Evolutionary conservation across 768 basidiomycete species (phyloP).

Genomic region (Pleurotus tuoliensis): DNA sequence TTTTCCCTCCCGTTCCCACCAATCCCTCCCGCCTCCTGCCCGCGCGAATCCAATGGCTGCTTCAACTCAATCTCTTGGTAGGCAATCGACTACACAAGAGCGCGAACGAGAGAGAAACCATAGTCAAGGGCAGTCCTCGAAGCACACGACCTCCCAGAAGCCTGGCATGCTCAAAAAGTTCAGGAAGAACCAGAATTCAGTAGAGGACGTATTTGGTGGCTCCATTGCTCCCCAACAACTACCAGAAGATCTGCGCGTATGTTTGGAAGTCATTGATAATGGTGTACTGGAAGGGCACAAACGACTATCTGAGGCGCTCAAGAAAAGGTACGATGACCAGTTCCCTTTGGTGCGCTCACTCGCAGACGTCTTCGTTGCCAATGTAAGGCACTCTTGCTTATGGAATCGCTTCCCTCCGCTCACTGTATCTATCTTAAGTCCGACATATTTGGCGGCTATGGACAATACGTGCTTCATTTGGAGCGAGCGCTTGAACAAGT

Average conservation of each 20-base stretch:
- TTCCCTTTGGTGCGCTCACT: slow-evolving; percentile 90
- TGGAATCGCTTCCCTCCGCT: no score
- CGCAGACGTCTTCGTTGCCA: slow-evolving; percentile 93
- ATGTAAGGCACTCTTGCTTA: slow-evolving; percentile 49
- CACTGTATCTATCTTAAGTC: slow-evolving; percentile 45
- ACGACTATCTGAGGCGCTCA: slow-evolving; percentile 77
- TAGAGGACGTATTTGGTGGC: slow-evolving; percentile 44
- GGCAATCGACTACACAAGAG: slow-evolving; percentile 55
- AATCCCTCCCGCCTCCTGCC: slow-evolving; percentile 67
- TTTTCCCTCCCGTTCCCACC: slow-evolving; percentile 78
- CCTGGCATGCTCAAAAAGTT: slow-evolving; percentile 64
- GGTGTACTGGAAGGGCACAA: slow-evolving; percentile 90
- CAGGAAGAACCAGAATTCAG: slow-evolving; percentile 58
- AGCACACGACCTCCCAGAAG: slow-evolving; percentile 23
- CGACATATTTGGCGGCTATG: slow-evolving; percentile 91
- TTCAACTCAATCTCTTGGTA: slow-evolving; percentile 75
- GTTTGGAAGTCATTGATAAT: slow-evolving; percentile 81
- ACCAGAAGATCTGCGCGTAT: slow-evolving; percentile 83
- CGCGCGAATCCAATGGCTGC: slow-evolving; percentile 47
- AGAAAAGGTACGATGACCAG: slow-evolving; percentile 92
- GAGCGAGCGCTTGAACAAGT: slow-evolving; percentile 88
- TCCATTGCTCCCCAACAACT: slow-evolving; percentile 73
- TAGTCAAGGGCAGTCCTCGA: slow-evolving; percentile 41
- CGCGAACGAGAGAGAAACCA: slow-evolving; percentile 47
- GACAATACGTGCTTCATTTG: slow-evolving; percentile 89